A percentile compares a stretch with the other conserved stretches of the same genome.
These are phyloP conservation scores for Pythium phragmitis DNA, from an alignment of 352 stramenopile genomes.

Conservation along the genomic window DNA sequence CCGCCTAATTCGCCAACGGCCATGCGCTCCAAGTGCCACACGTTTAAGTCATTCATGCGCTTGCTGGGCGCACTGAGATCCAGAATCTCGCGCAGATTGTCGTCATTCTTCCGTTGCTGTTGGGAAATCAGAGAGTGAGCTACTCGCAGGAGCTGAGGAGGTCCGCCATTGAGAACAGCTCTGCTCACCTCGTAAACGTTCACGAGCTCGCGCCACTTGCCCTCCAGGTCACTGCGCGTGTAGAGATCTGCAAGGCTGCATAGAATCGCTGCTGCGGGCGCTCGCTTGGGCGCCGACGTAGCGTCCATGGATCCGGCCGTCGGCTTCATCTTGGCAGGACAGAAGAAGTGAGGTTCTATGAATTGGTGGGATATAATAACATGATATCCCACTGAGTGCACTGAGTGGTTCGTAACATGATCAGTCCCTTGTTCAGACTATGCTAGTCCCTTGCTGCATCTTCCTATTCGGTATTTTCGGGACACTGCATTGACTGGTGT, in stretches of 20 bases:
- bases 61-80: conserved; percentile 58
- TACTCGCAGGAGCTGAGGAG: background rate
- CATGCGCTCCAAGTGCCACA: conserved; percentile 83
- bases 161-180: background rate
- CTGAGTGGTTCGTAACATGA: no score
- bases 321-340: background rate
- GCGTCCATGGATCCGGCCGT: background rate
- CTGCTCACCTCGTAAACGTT: conserved; percentile 65
- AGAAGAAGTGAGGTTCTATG: no score
- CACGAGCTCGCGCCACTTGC: conserved; percentile 67
- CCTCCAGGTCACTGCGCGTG: conserved; percentile 55
- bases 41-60: conserved; percentile 62
- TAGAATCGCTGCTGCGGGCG: conserved; percentile 33
- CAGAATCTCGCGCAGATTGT: conserved; percentile 76
- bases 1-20: conserved; percentile 70
- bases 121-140: background rate
- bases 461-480: conserved; percentile 14
- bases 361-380: background rate
- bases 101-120: conserved; percentile 74
- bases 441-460: background rate
- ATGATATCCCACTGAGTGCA: background rate
- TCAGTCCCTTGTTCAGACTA: background rate
- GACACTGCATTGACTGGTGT: conserved; percentile 26
- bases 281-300: background rate
- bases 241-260: conserved; percentile 66